These are phyloP conservation scores for Stephania cephalantha DNA, from an alignment of 164 flowering plant genomes.

Conservation along the genomic window DNA sequence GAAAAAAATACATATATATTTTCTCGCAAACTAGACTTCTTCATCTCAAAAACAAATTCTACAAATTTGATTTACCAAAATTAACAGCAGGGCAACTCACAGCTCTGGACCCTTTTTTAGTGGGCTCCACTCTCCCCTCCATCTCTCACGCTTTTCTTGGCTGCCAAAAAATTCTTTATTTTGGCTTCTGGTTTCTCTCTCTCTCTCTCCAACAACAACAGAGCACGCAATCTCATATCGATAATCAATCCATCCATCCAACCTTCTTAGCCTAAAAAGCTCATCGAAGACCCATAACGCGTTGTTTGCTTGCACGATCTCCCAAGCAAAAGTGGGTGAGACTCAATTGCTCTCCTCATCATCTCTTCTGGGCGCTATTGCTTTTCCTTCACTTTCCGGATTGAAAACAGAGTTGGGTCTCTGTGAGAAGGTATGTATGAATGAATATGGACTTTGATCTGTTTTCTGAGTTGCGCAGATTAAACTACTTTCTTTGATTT, in stretches of 20 bases:
- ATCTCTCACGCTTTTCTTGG: background rate
- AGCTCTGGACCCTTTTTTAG: background rate
- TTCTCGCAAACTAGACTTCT: no score
- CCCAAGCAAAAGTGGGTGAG: constrained; percentile 12
- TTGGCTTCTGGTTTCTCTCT: constrained; percentile 1
- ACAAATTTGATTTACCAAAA: no score
- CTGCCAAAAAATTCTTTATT: constrained; percentile 1
- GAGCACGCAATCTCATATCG: constrained; percentile 20
- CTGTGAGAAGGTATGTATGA: background rate
- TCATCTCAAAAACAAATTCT: no score
- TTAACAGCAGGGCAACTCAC: no score
- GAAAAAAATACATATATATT: no score
- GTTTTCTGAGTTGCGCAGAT: background rate
- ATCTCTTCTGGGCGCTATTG: constrained; percentile 1
- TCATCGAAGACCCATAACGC: background rate
- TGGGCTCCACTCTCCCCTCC: background rate
- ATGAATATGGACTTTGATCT: constrained; percentile 3
- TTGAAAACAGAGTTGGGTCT: constrained; percentile 1
- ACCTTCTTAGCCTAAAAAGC: background rate
- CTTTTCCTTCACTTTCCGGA: constrained; percentile 14
- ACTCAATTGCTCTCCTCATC: background rate
- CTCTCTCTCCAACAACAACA: constrained; percentile 12
- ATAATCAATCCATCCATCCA: background rate
- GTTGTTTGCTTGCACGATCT: constrained; percentile 45
- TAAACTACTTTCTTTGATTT: background rate